Percentiles rank a stretch among this genome's conserved stretches.
Conservation (phyloP, 345 rosid genomes). For the Lumnitzera littorea region DNA sequence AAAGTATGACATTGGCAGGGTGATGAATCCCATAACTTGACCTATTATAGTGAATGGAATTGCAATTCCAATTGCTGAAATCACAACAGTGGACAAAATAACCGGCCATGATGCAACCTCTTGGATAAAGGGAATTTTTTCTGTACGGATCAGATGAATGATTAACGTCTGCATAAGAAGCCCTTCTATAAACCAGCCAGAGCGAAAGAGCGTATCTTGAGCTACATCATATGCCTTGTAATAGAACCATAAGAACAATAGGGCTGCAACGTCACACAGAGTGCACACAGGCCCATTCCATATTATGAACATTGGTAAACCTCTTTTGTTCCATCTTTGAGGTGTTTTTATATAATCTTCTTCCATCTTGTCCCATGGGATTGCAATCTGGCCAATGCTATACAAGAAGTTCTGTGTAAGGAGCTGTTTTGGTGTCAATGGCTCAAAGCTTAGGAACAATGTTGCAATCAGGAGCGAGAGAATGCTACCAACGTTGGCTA, state of each 20-base stretch:
- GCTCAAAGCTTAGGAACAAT: slow-evolving; percentile 43
- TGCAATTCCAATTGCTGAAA: slow-evolving; percentile 47
- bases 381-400: slow-evolving; percentile 52
- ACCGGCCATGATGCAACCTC: slow-evolving; percentile 62
- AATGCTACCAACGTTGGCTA: slow-evolving; percentile 50
- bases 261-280: slow-evolving; percentile 35
- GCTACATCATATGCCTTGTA: slow-evolving; percentile 1
- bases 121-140: slow-evolving; percentile 55
- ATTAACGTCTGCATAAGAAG: slow-evolving; percentile 61
- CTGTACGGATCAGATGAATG: slow-evolving; percentile 57
- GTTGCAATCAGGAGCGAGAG: slow-evolving; percentile 54
- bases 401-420: slow-evolving; percentile 51
- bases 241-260: slow-evolving; percentile 35
- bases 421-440: slow-evolving; percentile 57
- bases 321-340: slow-evolving; percentile 38
- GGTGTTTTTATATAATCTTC: slow-evolving; percentile 52
- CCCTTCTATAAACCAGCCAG: slow-evolving; percentile 62
- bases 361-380: slow-evolving; percentile 71
- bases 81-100: slow-evolving; percentile 35
- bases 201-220: slow-evolving; percentile 24
- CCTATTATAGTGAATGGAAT: slow-evolving; percentile 39
- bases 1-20: slow-evolving; percentile 42
- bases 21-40: slow-evolving; percentile 30
- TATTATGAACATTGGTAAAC: slow-evolving; percentile 41
- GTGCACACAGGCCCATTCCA: slow-evolving; percentile 64